Conservation (phyloP, 2,329 filamentous ascomycete genomes). For the Ilyonectria mors-panacis region DNA sequence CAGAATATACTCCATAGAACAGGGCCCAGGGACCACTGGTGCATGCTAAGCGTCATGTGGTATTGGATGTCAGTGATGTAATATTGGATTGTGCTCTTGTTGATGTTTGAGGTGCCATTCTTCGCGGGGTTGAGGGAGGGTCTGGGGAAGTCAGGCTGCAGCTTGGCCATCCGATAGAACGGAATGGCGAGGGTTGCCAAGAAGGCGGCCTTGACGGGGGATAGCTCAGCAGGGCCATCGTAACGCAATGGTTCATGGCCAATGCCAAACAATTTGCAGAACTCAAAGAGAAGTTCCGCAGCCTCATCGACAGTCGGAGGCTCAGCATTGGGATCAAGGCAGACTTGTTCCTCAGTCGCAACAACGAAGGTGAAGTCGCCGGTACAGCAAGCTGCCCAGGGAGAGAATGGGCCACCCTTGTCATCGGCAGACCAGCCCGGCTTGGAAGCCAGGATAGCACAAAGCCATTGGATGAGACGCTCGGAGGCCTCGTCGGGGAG, state of each 20-base stretch:
- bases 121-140: slow-evolving; percentile 33
- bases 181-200: slow-evolving; percentile 45
- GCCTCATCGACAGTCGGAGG: slow-evolving; percentile 41
- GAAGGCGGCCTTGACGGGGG: slow-evolving; percentile 46
- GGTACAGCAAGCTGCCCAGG: slow-evolving; percentile 41
- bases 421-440: slow-evolving; percentile 42
- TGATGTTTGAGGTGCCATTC: slow-evolving; percentile 19
- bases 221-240: slow-evolving; percentile 31
- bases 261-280: slow-evolving; percentile 47
- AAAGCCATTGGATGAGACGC: slow-evolving; percentile 48
- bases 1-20: slow-evolving; percentile 52
- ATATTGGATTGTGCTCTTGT: slow-evolving; percentile 32
- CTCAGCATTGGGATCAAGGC: slow-evolving; percentile 30
- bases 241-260: slow-evolving; percentile 34
- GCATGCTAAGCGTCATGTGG: slow-evolving; percentile 52
- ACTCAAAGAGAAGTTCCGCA: slow-evolving; percentile 45
- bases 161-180: slow-evolving; percentile 47
- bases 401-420: slow-evolving; percentile 35
- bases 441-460: slow-evolving; percentile 43
- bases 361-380: slow-evolving; percentile 40
- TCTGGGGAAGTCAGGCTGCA: slow-evolving; percentile 42
- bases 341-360: slow-evolving; percentile 38
- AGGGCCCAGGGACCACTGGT: slow-evolving; percentile 44
- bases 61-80: slow-evolving; percentile 44
- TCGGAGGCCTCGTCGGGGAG: slow-evolving; percentile 39